Evolutionary conservation across 331 rosid genomes (phyloP), one percentile per base, ranked within the genome.

Genomic region (Quercus lobata): DNA sequence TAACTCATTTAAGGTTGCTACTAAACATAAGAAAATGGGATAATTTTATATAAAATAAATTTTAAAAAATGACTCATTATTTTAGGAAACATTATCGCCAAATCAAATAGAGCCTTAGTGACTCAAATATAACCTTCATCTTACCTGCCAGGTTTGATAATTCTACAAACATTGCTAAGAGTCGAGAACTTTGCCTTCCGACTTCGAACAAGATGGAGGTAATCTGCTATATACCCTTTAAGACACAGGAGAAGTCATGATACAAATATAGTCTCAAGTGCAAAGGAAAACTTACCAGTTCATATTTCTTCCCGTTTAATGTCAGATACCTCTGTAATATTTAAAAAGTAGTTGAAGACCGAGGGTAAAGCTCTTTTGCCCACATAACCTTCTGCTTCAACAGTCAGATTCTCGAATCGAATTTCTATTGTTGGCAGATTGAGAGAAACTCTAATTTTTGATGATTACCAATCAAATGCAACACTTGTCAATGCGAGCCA

Each of bases 81-180:
- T 35, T 1, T 7, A 35, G 2, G 9, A 35, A 35, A 41, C 1
- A 8, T 41, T 41, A 41, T 41, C 11, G 3, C 46, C 46, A 41
- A 41, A 41, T 41, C 46, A 41, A 41, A 41, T 2, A 41, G 3
- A 41, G 46, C 12, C 63, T 57, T 57, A 10, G 4, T n/a, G 29
- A 57, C 63, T 5, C 34, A n/a, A 52, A 65, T 19, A 55, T 34
- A 32, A 21, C 30, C 22, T 70, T 27, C 29, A 69, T 61, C 68
- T 57, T 57, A 86, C 89, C 89, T 83, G 69, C 89, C 89, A 44
- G 89, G 87, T 52, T 86, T 86, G 53, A 86, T 83, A 57, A 80
- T 86, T 55, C 89, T 87, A 80, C 81, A 74, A 1, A 71, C 55
- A 57, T 74, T 75, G 21, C 56, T 29, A 61, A 86, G 89, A 77